Evolutionary conservation across 345 rosid species (phyloP).

Genomic region (Populus simonii): DNA sequence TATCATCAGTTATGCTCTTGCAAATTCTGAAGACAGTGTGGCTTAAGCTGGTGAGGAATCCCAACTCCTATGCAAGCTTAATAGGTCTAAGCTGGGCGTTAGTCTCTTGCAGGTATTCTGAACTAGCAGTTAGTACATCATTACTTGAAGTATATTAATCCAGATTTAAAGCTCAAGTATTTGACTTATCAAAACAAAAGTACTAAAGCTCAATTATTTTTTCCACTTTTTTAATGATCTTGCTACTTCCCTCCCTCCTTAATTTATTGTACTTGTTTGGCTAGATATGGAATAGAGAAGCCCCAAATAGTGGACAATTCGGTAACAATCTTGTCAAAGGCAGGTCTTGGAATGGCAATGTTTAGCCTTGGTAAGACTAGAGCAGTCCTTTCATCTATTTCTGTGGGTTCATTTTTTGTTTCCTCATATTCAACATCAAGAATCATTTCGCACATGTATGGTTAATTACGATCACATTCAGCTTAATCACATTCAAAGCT

Average conservation of each 20-base stretch:
- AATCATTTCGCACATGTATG: no score
- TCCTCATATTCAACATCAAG: no score
- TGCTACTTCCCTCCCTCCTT: no score
- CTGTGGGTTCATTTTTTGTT: no score
- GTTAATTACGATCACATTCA: no score
- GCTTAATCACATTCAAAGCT: no score
- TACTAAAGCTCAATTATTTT: no score
- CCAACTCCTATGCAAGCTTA: constrained; percentile 24
- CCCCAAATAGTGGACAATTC: constrained; percentile 27
- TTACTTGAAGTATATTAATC: no score
- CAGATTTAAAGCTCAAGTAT: no score
- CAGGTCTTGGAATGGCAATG: constrained; percentile 39
- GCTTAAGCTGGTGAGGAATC: constrained; percentile 25
- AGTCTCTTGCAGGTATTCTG: constrained; percentile 19
- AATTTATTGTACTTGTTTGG: not conserved
- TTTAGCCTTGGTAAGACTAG: constrained; percentile 26
- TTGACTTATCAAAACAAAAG: no score
- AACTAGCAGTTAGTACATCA: not conserved
- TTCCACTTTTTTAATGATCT: no score
- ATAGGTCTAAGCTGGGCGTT: constrained; percentile 25
- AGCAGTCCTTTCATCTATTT: no score
- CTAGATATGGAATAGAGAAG: constrained; percentile 20
- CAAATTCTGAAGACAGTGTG: constrained; percentile 22
- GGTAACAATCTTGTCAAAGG: constrained; percentile 26
- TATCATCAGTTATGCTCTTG: constrained; percentile 1